phyloP scores from a whole-genome alignment of 1,284 basidiomycete species.

The Sporisorium reilianum region DNA sequence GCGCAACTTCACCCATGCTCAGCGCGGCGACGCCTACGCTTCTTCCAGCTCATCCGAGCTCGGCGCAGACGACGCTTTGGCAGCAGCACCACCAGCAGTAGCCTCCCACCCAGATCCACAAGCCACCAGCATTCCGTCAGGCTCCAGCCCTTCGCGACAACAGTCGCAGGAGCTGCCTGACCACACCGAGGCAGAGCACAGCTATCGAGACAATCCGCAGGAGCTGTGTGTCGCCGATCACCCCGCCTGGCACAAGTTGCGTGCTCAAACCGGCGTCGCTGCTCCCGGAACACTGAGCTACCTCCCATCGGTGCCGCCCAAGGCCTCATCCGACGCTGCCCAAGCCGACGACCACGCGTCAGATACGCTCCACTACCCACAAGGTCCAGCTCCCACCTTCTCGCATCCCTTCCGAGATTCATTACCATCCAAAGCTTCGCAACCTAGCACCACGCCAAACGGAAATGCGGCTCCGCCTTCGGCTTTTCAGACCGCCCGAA shows the following conservation, averaged over 20 bases:
- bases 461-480: not conserved
- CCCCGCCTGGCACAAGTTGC: constrained; percentile 42
- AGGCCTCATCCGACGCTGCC: not conserved
- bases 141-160: constrained; percentile 8
- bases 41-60: constrained; percentile 38
- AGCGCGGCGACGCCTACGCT: constrained; percentile 25
- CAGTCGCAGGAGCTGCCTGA: not conserved
- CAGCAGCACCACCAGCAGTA: not conserved
- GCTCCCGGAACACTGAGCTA: constrained; percentile 43
- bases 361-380: not conserved
- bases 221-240: constrained; percentile 36
- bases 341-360: not conserved
- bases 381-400: constrained; percentile 5
- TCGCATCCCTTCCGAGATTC: constrained; percentile 26
- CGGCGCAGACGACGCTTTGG: constrained; percentile 21
- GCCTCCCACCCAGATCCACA: too few species aligned
- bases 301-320: constrained; percentile 35
- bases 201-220: constrained; percentile 34
- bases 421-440: not conserved
- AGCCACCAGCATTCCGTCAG: not conserved
- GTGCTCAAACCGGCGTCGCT: constrained; percentile 23
- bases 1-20: constrained; percentile 32
- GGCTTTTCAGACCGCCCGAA: not conserved
- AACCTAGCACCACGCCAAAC: not conserved
- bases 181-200: constrained; percentile 20